phyloP scores from a whole-genome alignment of 129 eudicot species.

The Calendula officinalis region DNA sequence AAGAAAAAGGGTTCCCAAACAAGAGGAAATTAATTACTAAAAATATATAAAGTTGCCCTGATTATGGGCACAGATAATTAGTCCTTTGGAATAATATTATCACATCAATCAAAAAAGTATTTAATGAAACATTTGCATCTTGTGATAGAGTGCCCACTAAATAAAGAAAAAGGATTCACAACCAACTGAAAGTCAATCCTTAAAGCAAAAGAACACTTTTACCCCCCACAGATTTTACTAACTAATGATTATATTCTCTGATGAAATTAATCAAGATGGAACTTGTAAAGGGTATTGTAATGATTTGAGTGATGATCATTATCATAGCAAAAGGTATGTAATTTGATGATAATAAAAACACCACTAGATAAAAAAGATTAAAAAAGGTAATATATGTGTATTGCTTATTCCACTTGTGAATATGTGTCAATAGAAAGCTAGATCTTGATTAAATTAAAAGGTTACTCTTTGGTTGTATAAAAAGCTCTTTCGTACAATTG shows the following conservation, averaged over 20 bases:
- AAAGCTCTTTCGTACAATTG: neutral
- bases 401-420: constrained; percentile 22
- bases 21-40: constrained; percentile 13
- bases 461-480: constrained; percentile 5
- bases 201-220: constrained; percentile 41
- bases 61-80: constrained; percentile 21
- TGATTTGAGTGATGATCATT: constrained; percentile 17
- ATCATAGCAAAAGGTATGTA: constrained; percentile 16
- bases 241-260: constrained; percentile 17
- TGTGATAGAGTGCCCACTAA: constrained; percentile 18
- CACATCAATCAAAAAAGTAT: constrained; percentile 32
- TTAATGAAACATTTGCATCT: constrained; percentile 24
- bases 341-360: constrained; percentile 13
- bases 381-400: neutral
- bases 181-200: constrained; percentile 34
- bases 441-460: constrained; percentile 13
- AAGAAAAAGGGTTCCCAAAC: constrained; percentile 15
- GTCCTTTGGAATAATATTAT: constrained; percentile 32
- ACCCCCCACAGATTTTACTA: constrained; percentile 25
- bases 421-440: constrained; percentile 17
- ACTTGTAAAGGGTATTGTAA: constrained; percentile 21
- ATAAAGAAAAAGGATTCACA: constrained; percentile 26
- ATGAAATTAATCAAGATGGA: constrained; percentile 20
- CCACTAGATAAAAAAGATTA: constrained; percentile 8
- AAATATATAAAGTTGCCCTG: neutral